These are phyloP conservation scores for Penicillium bialowiezense DNA, from an alignment of 495 filamentous ascomycete species.

Conservation along the genomic window DNA sequence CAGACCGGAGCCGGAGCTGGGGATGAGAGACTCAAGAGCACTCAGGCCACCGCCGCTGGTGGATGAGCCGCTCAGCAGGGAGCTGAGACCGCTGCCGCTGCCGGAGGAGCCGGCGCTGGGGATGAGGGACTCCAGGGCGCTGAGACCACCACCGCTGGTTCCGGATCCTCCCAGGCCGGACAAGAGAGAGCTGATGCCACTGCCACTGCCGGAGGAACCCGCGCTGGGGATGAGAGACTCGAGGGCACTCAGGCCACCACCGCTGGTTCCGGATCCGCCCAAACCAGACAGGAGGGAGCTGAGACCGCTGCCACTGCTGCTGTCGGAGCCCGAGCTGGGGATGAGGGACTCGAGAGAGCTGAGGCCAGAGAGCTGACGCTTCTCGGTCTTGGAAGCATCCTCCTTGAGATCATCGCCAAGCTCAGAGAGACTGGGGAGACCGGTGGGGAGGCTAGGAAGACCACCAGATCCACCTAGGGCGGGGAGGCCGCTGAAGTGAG, in stretches of 20 bases:
- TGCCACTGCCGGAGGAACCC: not conserved
- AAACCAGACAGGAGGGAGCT: constrained; percentile 5
- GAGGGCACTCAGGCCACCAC: constrained; percentile 15
- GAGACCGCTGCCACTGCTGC: constrained; percentile 14
- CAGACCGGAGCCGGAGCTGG: constrained; percentile 2
- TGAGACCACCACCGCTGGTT: too few species aligned
- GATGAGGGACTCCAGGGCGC: not conserved
- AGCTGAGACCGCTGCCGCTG: constrained; percentile 13
- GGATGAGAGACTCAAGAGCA: constrained; percentile 10
- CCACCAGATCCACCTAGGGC: not conserved
- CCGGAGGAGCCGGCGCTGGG: not conserved
- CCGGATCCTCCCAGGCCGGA: too few species aligned
- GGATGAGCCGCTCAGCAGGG: constrained; percentile 6
- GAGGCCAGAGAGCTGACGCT: not conserved
- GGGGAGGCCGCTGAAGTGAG: not conserved
- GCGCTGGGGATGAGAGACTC: constrained; percentile 6
- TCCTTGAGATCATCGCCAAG: not conserved
- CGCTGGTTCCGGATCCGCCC: not conserved
- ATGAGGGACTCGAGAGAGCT: not conserved
- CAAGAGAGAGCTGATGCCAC: too few species aligned
- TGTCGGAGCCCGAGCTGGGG: not conserved
- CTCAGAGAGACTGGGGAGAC: not conserved
- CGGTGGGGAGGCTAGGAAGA: not conserved
- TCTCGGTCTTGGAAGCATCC: not conserved
- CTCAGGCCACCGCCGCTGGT: constrained; percentile 11